Conservation (phyloP, 2,329 filamentous ascomycete species). For the Trichoderma breve region DNA sequence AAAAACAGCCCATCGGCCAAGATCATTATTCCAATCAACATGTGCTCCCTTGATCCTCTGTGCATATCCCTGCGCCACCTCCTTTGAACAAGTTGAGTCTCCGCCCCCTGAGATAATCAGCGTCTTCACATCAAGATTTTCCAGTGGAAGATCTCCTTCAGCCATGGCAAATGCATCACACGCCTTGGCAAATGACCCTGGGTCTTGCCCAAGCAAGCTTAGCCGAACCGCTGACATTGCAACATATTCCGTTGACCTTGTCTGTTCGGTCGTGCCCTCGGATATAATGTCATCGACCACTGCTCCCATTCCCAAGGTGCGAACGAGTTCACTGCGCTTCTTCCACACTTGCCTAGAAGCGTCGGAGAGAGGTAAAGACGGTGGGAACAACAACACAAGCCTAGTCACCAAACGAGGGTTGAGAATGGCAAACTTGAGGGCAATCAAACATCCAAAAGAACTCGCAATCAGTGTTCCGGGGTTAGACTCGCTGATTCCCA, state of each 20-base stretch:
- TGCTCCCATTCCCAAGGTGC: background rate
- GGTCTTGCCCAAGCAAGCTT: background rate
- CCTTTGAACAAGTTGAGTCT: background rate
- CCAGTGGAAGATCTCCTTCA: background rate
- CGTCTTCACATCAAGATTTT: background rate
- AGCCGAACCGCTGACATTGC: background rate
- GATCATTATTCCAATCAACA: background rate
- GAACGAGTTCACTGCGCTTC: background rate
- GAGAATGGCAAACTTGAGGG: background rate
- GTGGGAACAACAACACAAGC: background rate
- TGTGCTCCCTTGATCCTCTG: background rate
- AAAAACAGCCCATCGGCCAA: background rate
- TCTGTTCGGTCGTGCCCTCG: background rate
- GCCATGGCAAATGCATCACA: background rate
- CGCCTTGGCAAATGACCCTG: background rate
- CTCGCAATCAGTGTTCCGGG: background rate
- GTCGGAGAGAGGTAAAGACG: background rate
- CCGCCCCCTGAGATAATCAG: background rate
- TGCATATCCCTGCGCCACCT: background rate
- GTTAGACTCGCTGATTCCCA: background rate
- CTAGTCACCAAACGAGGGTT: background rate
- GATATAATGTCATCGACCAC: background rate
- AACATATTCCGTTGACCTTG: background rate
- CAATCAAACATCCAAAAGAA: background rate
- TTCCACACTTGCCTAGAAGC: background rate